Conservation (phyloP, 2,329 filamentous ascomycete genomes). For the Fusarium nematophilum region DNA sequence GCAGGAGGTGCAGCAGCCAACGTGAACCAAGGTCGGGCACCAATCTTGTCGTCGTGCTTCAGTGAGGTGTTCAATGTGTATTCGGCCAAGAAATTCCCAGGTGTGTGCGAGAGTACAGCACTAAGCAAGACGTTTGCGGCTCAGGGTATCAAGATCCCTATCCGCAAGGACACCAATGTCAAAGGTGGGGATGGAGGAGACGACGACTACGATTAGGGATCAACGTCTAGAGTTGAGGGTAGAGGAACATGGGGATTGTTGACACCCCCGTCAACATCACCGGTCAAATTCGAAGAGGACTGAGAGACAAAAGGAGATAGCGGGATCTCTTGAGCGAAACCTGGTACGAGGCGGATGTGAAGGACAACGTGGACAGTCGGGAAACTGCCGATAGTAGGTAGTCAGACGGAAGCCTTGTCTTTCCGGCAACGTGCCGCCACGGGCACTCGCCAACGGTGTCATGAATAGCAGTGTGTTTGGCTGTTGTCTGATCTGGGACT, state of each 20-base stretch:
- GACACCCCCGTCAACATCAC: not conserved
- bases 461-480: not conserved
- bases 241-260: not conserved
- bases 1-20: constrained; percentile 52
- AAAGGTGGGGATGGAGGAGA: constrained; percentile 65
- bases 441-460: constrained; percentile 4
- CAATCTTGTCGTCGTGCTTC: constrained; percentile 86
- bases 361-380: too few species aligned
- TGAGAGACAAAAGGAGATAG: not conserved
- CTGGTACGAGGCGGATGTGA: not conserved
- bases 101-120: constrained; percentile 92
- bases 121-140: constrained; percentile 92
- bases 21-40: constrained; percentile 80
- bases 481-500: not conserved
- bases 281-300: not conserved
- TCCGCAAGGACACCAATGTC: constrained; percentile 81
- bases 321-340: not conserved
- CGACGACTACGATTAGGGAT: constrained; percentile 52
- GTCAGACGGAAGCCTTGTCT: too few species aligned
- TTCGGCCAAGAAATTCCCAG: constrained; percentile 97
- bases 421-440: too few species aligned
- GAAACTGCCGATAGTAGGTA: too few species aligned
- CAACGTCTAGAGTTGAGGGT: not conserved
- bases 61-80: constrained; percentile 93
- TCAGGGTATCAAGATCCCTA: constrained; percentile 97